These are phyloP conservation scores for Penicillium vulpinum DNA, from an alignment of 2,329 filamentous ascomycete genomes.

Conservation along the genomic window DNA sequence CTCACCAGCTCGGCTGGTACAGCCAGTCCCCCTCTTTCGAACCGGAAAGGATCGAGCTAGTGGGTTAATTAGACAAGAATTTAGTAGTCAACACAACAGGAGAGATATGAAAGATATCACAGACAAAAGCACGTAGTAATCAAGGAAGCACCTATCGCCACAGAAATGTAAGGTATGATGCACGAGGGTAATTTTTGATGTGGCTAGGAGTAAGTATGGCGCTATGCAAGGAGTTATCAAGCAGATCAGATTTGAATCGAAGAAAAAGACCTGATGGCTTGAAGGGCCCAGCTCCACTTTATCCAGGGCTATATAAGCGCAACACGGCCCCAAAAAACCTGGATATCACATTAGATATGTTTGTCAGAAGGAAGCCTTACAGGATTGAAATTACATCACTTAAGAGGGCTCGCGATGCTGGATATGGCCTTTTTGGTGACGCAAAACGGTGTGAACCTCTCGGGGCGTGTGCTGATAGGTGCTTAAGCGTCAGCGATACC, in stretches of 20 bases:
- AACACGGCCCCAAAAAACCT: neutral
- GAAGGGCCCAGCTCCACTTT: neutral
- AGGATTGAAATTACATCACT: neutral
- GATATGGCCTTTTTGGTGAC: neutral
- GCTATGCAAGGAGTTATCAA: neutral
- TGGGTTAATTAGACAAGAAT: no score
- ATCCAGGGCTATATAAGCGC: neutral
- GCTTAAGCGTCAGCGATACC: no score
- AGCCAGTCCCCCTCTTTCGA: neutral
- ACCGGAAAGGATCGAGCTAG: neutral
- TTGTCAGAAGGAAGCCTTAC: neutral
- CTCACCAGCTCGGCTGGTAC: neutral
- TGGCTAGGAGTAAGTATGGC: neutral
- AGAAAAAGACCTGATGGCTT: neutral
- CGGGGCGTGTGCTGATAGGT: neutral
- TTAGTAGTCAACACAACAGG: no score
- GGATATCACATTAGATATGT: neutral
- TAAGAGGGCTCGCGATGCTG: neutral
- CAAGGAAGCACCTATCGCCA: no score
- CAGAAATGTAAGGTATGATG: neutral
- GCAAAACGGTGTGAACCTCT: neutral
- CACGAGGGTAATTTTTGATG: neutral
- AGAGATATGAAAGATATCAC: no score
- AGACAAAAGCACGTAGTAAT: no score
- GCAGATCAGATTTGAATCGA: neutral